Evolutionary conservation across 768 basidiomycete genomes (phyloP), one percentile per base, ranked within the genome.

Genomic region (Boletus edulis): DNA sequence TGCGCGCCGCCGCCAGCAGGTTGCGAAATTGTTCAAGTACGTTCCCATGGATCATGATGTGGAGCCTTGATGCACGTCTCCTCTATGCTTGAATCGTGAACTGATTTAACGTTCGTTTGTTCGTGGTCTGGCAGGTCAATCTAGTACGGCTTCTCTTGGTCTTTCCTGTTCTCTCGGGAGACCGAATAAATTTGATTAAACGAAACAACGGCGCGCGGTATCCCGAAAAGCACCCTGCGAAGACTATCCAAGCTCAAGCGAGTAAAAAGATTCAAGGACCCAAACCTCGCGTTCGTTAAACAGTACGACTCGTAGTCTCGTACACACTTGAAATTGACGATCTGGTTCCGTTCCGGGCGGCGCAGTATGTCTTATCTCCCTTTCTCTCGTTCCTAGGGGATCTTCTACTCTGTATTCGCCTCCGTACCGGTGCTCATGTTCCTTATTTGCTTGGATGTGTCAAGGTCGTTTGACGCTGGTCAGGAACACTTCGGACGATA

Each of bases 171-270:
- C 29, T 5, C 37, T 20, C 29, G 29, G 29, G 29, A 29, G 29
- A 29, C 29, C 29, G 29, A 29, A 29, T 29, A 9, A 29, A 29
- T 29, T 29, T 29, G 9, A 29, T 29, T 29, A n/a, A n/a, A n/a
- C n/a, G n/a, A n/a, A n/a, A n/a, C n/a, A n/a, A n/a, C n/a, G 89
- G 89, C 4, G 85, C 88, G 0, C 81, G 91, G 29, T 90, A 76
- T 62, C 91, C 91, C 0, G 87, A 85, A 0, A 63, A 70, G 3
- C 73, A 75, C 3, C 74, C 79, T 11, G 67, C 71, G 1, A 56
- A 61, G 9, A 55, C 61, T 22, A 86, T 86, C 10, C 50, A 65
- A 84, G 61, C 72, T 92, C 0, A 67, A 82, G 56, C 62, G 72
- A 0, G 84, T 76, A 9, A 64, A 68, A 0, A 57, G 67, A 4